Base-by-base conservation (phyloP, 139 green algal species). In the Chlamydomonas schloesseri region DNA sequence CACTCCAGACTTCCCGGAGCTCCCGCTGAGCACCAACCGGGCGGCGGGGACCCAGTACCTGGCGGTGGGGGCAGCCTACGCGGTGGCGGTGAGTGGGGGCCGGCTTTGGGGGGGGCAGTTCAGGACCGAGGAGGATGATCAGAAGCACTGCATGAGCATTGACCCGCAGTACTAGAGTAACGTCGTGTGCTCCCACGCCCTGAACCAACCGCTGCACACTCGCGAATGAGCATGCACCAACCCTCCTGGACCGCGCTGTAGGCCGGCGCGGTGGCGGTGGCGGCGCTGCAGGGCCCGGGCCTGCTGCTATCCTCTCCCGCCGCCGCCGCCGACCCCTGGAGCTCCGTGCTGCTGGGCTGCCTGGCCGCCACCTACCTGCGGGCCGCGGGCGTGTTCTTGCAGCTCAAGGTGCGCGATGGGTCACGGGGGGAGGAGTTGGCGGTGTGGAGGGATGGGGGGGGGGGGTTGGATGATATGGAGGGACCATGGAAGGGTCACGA, bases 331-430 rank as follows among this genome's bases (percentile, higher is more conserved):
- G 77, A 73, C 36, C 36, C 77, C 20, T 73, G 62, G 77, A n/a
- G 0, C 62, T 18, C 29, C 28, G 31, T 26, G 29, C 18, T 83
- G 77, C 64, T 83, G 58, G 77, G 62, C 77, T 73, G 77, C 62
- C 17, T 83, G 77, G 77, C 62, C 36, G 77, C 77, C 21, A 47
- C 77, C 11, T 83, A 83, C 77, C 62, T 83, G 62, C 60, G 77
- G 37, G 77, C 62, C 24, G 77, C 77, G 26, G 77, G 77, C 60
- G 62, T 83, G 62, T 83, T 37, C 36, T 2, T 73, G 58, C 77
- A 83, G 60, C 37, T 83, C 37, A 64, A 47, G 77, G 77, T 73
- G 77, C 8, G 73, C 11, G 21, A 33, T 18, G 6, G 24, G 62
- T 3, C 3, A 11, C 36, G 4, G 31, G 67, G 15, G n/a, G 15